Percentiles rank a stretch among this genome's conserved stretches.
Conservation (phyloP, 2,329 filamentous ascomycete species). For the Calonectria pauciramosa region DNA sequence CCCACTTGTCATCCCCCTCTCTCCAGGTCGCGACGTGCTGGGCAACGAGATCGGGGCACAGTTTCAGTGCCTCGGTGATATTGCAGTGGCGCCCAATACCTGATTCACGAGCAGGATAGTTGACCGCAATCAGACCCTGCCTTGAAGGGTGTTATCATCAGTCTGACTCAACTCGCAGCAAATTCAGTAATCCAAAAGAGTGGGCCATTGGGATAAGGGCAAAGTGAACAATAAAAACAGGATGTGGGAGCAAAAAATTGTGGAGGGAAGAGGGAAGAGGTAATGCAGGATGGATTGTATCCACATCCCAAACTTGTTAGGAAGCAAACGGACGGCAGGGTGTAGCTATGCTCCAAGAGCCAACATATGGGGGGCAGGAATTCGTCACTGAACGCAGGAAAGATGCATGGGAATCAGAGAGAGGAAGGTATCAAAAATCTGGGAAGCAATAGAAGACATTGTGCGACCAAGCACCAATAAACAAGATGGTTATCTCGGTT, state of each 20-base stretch:
- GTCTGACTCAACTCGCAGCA: not conserved
- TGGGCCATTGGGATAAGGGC: not conserved
- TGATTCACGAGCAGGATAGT: slow-evolving; percentile 88
- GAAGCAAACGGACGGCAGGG: not conserved
- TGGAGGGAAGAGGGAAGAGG: not conserved
- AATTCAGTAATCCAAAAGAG: not conserved
- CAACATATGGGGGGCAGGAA: not conserved
- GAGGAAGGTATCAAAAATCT: not conserved
- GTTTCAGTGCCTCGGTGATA: slow-evolving; percentile 84
- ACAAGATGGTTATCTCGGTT: not conserved
- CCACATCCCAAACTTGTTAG: not conserved
- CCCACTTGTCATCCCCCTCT: slow-evolving; percentile 93
- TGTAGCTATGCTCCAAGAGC: not conserved
- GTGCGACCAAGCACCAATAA: not conserved
- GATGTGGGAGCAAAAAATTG: not conserved
- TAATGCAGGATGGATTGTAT: not conserved
- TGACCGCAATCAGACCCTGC: slow-evolving; percentile 95
- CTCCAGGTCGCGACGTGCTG: slow-evolving; percentile 97
- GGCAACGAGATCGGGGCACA: slow-evolving; percentile 85
- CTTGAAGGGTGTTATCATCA: slow-evolving; percentile 54
- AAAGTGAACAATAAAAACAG: not conserved
- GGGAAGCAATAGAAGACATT: not conserved
- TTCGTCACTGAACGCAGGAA: not conserved
- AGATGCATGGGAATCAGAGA: not conserved
- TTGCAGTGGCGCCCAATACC: slow-evolving; percentile 86